Percentiles rank a stretch among this genome's conserved stretches.
phyloP scores from a whole-genome alignment of 495 filamentous ascomycete genomes.

The Emericellopsis terricola region DNA sequence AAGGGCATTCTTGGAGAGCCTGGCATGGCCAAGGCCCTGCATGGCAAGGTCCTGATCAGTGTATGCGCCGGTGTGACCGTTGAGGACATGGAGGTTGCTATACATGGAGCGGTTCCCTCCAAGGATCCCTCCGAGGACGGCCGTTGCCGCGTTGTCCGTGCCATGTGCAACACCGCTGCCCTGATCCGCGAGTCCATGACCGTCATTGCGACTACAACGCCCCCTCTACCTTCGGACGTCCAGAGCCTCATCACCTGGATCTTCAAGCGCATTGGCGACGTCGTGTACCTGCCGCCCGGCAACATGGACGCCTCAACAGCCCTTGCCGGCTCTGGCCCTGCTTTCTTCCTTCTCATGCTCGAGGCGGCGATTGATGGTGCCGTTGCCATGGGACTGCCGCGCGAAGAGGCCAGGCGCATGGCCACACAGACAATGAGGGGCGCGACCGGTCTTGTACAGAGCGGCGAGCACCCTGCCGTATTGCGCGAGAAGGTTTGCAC shows the following conservation, averaged over 20 bases:
- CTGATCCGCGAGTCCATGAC: conserved; percentile 67
- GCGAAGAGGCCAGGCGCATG: conserved; percentile 62
- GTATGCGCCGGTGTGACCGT: conserved; percentile 70
- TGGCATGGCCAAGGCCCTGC: conserved; percentile 50
- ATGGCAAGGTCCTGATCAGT: conserved; percentile 65
- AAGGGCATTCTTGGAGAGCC: conserved; percentile 40
- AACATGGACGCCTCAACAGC: conserved; percentile 62
- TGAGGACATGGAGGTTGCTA: conserved; percentile 37
- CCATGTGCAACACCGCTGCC: conserved; percentile 61
- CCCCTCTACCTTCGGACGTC: conserved; percentile 33
- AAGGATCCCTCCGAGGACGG: conserved; percentile 18
- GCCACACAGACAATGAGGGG: conserved; percentile 64
- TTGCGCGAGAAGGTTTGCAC: conserved; percentile 63
- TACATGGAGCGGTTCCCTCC: conserved; percentile 26
- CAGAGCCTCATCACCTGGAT: conserved; percentile 53
- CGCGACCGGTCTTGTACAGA: conserved; percentile 49
- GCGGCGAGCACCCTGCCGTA: conserved; percentile 60
- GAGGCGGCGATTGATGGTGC: conserved; percentile 64
- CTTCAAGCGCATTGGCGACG: conserved; percentile 51
- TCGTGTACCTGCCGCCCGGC: conserved; percentile 41
- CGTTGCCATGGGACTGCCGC: conserved; percentile 63
- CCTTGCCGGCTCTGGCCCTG: conserved; percentile 61
- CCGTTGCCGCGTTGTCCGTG: conserved; percentile 45
- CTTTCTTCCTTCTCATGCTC: conserved; percentile 61
- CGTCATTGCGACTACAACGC: conserved; percentile 44